Evolutionary conservation across 2,329 filamentous ascomycete species (phyloP), one percentile per base, ranked within the genome.

Genomic region (Alternaria hordeiaustralica): DNA sequence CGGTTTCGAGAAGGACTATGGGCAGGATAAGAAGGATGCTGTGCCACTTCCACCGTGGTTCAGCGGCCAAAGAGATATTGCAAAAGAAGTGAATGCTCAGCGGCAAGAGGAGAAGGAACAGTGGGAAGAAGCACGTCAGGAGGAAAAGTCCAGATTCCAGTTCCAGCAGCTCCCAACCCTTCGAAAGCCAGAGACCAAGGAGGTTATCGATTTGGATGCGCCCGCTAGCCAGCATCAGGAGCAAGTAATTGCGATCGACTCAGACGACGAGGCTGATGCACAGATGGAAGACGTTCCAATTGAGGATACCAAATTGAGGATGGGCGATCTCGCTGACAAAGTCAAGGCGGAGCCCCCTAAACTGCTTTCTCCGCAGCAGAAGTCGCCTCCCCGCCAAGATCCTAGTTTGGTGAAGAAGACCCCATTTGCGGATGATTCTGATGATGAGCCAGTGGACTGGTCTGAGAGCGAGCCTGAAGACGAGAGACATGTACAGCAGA

Each of bases 31-130:
- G 74, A 84, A 77, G 79, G 83, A 86, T 1, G 84, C 82, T n/a
- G 73, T 67, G 43, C 90, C 90, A 0, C 75, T 95, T 8, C 92
- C 92, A 1, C 92, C 92, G 1, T 96, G 92, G 92, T 86, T 96
- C 73, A 81, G 82, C 3, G 87, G 89, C 4, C 79, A 82, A 65
- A 80, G 88, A 6, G 84, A 85, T 23, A 75, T 80, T 11, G 61
- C 67, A 5, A 61, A 81, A 2, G 91, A 94, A 61, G 88, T 94
- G n/a, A 71, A 71, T 26, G 76, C 77, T 33, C 81, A 83, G 58
- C 78, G 78, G 57, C 78, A 84, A 56, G 74, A 76, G 25, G 83
- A 84, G 64, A 77, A 73, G 45, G 75, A 80, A 58, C 79, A 82
- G 30, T 85, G 90, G 64, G 86, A 90, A 54, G 85, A 79, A 89